Evolutionary conservation across 345 rosid genomes (phyloP), one percentile per base, ranked within the genome.

Genomic region (Euphorbia peplus): DNA sequence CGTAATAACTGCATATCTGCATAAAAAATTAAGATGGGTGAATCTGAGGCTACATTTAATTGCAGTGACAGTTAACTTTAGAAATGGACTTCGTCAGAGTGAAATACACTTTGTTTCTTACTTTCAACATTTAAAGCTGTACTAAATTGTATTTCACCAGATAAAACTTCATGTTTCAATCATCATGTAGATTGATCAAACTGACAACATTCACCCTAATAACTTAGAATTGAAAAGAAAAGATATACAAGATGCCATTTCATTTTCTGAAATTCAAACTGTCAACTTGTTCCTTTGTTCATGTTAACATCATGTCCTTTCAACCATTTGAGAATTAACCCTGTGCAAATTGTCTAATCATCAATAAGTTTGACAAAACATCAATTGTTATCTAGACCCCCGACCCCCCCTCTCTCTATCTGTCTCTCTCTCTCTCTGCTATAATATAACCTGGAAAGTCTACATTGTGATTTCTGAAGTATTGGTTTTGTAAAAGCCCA

Each of bases 1-100:
- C 88, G 97, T 69, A 81, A 65, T 26, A 76, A 81, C 70, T 85
- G 81, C 80, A 82, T 71, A 79, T 79, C 98, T 93, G 80, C 80
- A 72, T 46, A 46, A 73, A 63, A n/a, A 73, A 70, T 72, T 28
- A 80, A 64, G 16, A 59, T 39, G 56, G 37, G 37, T 32, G 6
- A 32, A 61, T 54, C 65, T 24, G 53, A 63, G 14, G 8, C 22
- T 0, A 19, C 15, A 63, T 63, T n/a, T 63, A 46, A 63, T 63
- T 8, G 28, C 50, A 46, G 24, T 24, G 21, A 47, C 50, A 30
- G 2, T 26, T 63, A n/a, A 48, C 30, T 46, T 28, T 28, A 63
- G 15, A 46, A 9, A 62, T 46, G 35, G 48, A 47, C 54, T 4
- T 19, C 24, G 37, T 44, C 54, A 21, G 25, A 35, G 12, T 15